Conservation (phyloP, 345 rosid species). For the Excoecaria agallocha region DNA sequence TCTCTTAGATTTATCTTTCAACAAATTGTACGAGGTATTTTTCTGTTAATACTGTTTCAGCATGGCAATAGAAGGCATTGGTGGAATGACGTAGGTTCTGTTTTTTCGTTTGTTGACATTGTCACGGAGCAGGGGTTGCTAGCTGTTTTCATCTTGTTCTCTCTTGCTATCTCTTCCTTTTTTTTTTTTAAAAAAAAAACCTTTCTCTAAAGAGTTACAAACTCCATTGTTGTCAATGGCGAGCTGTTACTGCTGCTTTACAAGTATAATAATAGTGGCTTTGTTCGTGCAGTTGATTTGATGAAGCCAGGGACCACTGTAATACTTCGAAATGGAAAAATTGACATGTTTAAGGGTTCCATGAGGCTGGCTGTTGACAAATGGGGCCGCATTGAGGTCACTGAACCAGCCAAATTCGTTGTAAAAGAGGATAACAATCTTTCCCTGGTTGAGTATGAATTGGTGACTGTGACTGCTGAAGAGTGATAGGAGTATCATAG, state of each 20-base stretch:
- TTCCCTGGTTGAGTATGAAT: slow-evolving; percentile 81
- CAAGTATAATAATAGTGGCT: not conserved
- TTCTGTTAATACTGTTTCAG: not conserved
- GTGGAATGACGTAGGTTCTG: not conserved
- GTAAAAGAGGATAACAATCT: slow-evolving; percentile 79
- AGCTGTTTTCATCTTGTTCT: not conserved
- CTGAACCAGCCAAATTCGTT: slow-evolving; percentile 60
- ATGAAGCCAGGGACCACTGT: slow-evolving; percentile 68
- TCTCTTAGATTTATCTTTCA: not conserved
- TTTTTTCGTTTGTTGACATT: not conserved
- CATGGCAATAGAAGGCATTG: not conserved
- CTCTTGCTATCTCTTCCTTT: too few relatives aligned
- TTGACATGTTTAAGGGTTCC: slow-evolving; percentile 93
- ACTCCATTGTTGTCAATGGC: not conserved
- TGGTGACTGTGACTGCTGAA: slow-evolving; percentile 52
- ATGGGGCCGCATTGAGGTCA: slow-evolving; percentile 85
- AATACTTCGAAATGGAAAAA: slow-evolving; percentile 80
- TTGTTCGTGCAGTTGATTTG: slow-evolving; percentile 54
- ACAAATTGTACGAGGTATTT: not conserved
- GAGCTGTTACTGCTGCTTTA: not conserved
- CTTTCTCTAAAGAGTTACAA: not conserved
- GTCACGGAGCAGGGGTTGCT: not conserved
- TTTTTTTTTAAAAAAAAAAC: not conserved
- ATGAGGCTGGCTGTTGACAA: slow-evolving; percentile 97
- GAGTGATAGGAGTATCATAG: not conserved